Percentiles rank a stretch among this genome's conserved stretches.
These are phyloP conservation scores for Suillus brevipes DNA, from an alignment of 768 basidiomycete genomes.

Conservation along the genomic window DNA sequence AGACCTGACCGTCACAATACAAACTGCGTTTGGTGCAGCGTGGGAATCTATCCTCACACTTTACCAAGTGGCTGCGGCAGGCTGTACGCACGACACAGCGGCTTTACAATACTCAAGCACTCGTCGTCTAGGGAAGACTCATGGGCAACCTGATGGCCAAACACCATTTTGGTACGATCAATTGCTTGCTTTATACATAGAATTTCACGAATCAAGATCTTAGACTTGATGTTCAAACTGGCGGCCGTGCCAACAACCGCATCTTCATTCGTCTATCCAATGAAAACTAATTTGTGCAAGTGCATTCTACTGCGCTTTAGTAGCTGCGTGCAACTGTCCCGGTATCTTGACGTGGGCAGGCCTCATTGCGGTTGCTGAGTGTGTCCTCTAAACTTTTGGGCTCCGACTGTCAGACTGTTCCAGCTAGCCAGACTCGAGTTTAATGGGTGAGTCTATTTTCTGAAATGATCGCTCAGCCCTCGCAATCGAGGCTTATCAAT, in stretches of 20 bases:
- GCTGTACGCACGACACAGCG: background rate
- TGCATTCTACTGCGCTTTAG: background rate
- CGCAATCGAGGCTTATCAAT: background rate
- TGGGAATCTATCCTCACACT: background rate
- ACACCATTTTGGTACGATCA: background rate
- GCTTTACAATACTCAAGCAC: background rate
- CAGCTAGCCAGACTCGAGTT: background rate
- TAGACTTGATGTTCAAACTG: background rate
- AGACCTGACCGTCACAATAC: slow-evolving; percentile 5
- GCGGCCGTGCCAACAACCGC: background rate
- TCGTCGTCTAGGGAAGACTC: background rate
- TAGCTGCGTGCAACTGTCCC: background rate
- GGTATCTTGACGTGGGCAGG: background rate
- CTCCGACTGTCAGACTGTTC: background rate
- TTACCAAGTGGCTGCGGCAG: background rate
- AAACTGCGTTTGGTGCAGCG: slow-evolving; percentile 4
- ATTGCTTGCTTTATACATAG: background rate
- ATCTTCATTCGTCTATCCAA: background rate
- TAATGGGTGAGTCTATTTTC: background rate
- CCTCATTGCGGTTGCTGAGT: background rate
- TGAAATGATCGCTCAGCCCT: no score
- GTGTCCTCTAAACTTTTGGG: background rate
- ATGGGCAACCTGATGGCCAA: background rate
- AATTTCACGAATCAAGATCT: background rate
- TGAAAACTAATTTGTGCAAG: background rate